A percentile compares a stretch with the other conserved stretches of the same genome.
phyloP scores from a whole-genome alignment of 2,329 filamentous ascomycete genomes.

The Biscogniauxia mediterranea region DNA sequence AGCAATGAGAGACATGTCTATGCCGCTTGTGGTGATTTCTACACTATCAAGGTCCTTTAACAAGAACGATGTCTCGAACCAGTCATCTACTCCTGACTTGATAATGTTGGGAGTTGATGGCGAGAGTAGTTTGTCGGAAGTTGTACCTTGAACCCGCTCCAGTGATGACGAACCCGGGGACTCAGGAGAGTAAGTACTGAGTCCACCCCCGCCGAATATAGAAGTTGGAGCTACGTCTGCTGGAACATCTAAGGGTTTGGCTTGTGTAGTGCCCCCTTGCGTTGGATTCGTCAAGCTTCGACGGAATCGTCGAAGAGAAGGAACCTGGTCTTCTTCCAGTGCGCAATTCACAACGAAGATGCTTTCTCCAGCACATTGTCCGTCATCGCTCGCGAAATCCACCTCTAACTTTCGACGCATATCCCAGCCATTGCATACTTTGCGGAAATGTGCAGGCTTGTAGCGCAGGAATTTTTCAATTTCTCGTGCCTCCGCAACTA shows the following conservation, averaged over 20 bases:
- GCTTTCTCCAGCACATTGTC: conserved; percentile 71
- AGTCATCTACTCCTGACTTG: conserved; percentile 52
- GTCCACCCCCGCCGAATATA: conserved; percentile 31
- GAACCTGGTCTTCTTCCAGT: conserved; percentile 53
- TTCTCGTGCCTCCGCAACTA: conserved; percentile 74
- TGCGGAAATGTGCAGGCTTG: conserved; percentile 75
- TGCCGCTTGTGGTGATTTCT: conserved; percentile 65
- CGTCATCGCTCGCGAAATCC: conserved; percentile 83
- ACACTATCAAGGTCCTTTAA: conserved; percentile 59
- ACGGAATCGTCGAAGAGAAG: conserved; percentile 44
- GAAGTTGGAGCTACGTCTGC: conserved; percentile 22
- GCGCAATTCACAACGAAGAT: conserved; percentile 75
- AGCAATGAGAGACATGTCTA: conserved; percentile 75
- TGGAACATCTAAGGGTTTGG: conserved; percentile 4
- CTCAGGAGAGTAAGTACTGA: conserved; percentile 17
- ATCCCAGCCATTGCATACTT: conserved; percentile 81
- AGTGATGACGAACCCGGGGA: conserved; percentile 21
- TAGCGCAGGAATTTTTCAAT: conserved; percentile 74
- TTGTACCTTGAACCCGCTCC: conserved; percentile 17
- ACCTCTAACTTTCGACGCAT: conserved; percentile 85
- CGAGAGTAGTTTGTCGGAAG: conserved; percentile 26
- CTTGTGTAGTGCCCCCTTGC: conserved; percentile 6
- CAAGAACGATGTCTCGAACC: conserved; percentile 60
- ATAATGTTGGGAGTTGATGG: conserved; percentile 17
- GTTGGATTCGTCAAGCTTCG: conserved; percentile 30